Conservation (phyloP, 257 asterid genomes). For the Salvia hispanica region DNA sequence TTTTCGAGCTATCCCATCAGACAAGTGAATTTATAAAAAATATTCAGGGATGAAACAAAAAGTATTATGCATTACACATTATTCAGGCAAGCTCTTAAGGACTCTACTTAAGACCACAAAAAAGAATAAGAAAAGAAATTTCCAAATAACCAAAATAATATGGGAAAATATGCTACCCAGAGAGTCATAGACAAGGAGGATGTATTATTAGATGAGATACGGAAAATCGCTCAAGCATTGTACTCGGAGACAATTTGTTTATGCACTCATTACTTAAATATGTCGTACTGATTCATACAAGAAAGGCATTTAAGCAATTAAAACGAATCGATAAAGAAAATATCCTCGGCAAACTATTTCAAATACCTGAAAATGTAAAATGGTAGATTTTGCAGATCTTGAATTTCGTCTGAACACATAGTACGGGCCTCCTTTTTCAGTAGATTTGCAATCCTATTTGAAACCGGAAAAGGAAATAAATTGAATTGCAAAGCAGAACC, state of each 20-base stretch:
- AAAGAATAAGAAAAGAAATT: neutral
- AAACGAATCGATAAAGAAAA: constrained; percentile 18
- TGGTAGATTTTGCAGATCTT: constrained; percentile 87
- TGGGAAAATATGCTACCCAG: neutral
- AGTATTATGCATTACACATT: constrained; percentile 18
- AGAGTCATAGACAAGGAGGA: constrained; percentile 4
- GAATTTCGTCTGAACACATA: constrained; percentile 81
- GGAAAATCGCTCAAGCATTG: constrained; percentile 1
- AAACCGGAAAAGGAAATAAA: neutral
- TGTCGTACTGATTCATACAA: neutral
- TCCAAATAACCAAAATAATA: neutral
- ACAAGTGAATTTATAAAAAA: neutral
- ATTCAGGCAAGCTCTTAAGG: constrained; percentile 6
- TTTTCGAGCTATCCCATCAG: too few species aligned
- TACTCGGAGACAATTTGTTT: neutral
- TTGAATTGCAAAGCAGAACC: constrained; percentile 8
- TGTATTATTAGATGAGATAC: neutral
- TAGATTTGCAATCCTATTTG: constrained; percentile 67
- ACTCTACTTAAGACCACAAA: neutral
- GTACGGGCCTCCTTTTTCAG: constrained; percentile 56
- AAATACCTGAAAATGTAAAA: constrained; percentile 87
- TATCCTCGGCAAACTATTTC: constrained; percentile 17
- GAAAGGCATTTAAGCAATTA: constrained; percentile 17
- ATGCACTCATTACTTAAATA: neutral
- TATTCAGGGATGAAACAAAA: constrained; percentile 4